Evolutionary conservation across 2,329 filamentous ascomycete species (phyloP).

Genomic region (Epicoccum nigrum): DNA sequence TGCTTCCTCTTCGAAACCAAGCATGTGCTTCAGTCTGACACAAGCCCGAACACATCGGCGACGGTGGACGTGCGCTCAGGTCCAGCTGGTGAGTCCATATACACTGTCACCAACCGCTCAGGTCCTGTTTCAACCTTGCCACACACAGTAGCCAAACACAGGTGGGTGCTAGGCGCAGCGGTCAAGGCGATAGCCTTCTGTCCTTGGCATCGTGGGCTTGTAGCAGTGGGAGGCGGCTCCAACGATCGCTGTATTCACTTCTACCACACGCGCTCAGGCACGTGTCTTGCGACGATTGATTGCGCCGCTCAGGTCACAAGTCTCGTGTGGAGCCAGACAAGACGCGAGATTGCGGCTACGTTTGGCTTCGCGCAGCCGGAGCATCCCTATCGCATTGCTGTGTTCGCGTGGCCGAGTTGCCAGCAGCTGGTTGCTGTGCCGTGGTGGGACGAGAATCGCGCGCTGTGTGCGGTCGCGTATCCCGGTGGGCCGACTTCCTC

Average conservation of each 20-base stretch:
- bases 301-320: conserved; percentile 93
- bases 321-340: conserved; percentile 84
- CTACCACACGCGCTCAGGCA: conserved; percentile 84
- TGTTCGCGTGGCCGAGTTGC: conserved; percentile 95
- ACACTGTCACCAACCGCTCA: conserved; percentile 42
- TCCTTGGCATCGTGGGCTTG: conserved; percentile 84
- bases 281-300: conserved; percentile 85
- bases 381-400: conserved; percentile 85
- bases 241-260: conserved; percentile 97
- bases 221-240: conserved; percentile 90
- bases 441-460: conserved; percentile 79
- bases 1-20: conserved; percentile 80
- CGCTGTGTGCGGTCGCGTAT: conserved; percentile 87
- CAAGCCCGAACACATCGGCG: conserved; percentile 15
- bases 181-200: conserved; percentile 98
- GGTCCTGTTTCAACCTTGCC: conserved; percentile 54
- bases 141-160: conserved; percentile 68
- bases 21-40: conserved; percentile 56
- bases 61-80: conserved; percentile 34
- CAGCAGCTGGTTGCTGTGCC: conserved; percentile 83
- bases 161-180: conserved; percentile 81
- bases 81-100: conserved; percentile 40
- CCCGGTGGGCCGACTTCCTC: conserved; percentile 64
- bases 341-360: conserved; percentile 87
- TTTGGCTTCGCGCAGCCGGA: conserved; percentile 94